A percentile compares a stretch with the other conserved stretches of the same genome.
Conservation (phyloP, 495 filamentous ascomycete species). For the Aspergillus leporis region DNA sequence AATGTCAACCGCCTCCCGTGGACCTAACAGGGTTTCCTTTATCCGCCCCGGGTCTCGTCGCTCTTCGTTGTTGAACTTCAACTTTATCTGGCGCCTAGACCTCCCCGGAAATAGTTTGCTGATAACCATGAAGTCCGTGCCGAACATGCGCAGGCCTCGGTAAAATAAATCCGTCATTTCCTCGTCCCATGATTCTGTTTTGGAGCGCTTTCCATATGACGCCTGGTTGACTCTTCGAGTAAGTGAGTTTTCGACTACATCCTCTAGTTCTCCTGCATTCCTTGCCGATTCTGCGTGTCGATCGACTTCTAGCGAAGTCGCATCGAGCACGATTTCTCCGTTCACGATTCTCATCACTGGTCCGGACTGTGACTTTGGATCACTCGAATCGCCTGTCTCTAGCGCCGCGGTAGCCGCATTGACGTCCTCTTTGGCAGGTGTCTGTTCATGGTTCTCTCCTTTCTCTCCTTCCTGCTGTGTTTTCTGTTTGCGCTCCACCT, state of each 20-base stretch:
- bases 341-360: slow-evolving; percentile 73
- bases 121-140: slow-evolving; percentile 91
- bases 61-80: slow-evolving; percentile 93
- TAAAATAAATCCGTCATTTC: slow-evolving; percentile 84
- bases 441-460: slow-evolving; percentile 25
- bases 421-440: slow-evolving; percentile 34
- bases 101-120: slow-evolving; percentile 76
- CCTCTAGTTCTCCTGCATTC: slow-evolving; percentile 56
- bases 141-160: slow-evolving; percentile 78
- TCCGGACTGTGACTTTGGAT: slow-evolving; percentile 36
- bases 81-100: slow-evolving; percentile 76
- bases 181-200: slow-evolving; percentile 73
- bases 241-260: slow-evolving; percentile 77
- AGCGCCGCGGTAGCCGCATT: slow-evolving; percentile 19
- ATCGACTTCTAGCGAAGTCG: slow-evolving; percentile 75
- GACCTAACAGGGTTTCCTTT: slow-evolving; percentile 64
- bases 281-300: slow-evolving; percentile 67
- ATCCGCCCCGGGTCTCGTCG: slow-evolving; percentile 68
- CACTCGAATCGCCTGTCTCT: slow-evolving; percentile 17
- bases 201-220: slow-evolving; percentile 70
- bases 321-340: slow-evolving; percentile 80
- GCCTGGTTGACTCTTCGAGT: slow-evolving; percentile 72
- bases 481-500: slow-evolving; percentile 48
- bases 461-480: slow-evolving; percentile 38
- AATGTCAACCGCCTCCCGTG: slow-evolving; percentile 61